Percentiles rank a stretch among this genome's conserved stretches.
Conservation (phyloP, 2,329 filamentous ascomycete species). For the Aspergillus unguis region DNA sequence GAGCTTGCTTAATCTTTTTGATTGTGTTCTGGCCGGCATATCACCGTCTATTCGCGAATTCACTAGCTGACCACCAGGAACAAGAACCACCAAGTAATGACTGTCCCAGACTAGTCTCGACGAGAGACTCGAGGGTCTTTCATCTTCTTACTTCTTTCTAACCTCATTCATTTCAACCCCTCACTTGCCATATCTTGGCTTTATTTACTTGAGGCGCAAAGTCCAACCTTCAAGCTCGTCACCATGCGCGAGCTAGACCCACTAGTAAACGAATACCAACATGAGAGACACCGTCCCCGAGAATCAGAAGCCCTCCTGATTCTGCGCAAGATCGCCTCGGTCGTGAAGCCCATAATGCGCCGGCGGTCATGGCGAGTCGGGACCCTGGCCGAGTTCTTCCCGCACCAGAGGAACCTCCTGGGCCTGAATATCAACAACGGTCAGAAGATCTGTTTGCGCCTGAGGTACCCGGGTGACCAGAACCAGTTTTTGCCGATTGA, state of each 20-base stretch:
- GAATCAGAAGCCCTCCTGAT: constrained; percentile 55
- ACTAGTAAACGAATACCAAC: constrained; percentile 50
- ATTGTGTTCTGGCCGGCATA: not conserved
- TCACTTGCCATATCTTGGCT: not conserved
- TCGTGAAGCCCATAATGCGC: constrained; percentile 94
- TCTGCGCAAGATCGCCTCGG: constrained; percentile 75
- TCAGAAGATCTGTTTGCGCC: constrained; percentile 73
- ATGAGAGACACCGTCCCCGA: constrained; percentile 49
- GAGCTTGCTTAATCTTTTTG: not conserved
- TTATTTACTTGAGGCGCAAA: constrained; percentile 4
- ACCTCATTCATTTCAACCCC: not conserved
- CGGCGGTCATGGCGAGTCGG: constrained; percentile 76
- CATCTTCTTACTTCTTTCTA: not conserved
- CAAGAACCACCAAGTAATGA: not conserved
- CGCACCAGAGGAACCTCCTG: constrained; percentile 67
- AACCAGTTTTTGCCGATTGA: constrained; percentile 77
- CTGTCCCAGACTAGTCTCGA: not conserved
- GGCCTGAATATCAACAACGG: constrained; percentile 79
- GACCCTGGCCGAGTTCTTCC: constrained; percentile 81
- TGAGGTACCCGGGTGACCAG: constrained; percentile 72
- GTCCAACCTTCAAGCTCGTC: too few species aligned
- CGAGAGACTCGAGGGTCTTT: not conserved
- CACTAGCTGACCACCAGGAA: too few species aligned
- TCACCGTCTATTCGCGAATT: not conserved
- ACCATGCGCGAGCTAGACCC: constrained; percentile 46